Percentiles rank a stretch among this genome's conserved stretches.
phyloP scores from a whole-genome alignment of 805 yeast species.

The Ogataea philodendri region DNA sequence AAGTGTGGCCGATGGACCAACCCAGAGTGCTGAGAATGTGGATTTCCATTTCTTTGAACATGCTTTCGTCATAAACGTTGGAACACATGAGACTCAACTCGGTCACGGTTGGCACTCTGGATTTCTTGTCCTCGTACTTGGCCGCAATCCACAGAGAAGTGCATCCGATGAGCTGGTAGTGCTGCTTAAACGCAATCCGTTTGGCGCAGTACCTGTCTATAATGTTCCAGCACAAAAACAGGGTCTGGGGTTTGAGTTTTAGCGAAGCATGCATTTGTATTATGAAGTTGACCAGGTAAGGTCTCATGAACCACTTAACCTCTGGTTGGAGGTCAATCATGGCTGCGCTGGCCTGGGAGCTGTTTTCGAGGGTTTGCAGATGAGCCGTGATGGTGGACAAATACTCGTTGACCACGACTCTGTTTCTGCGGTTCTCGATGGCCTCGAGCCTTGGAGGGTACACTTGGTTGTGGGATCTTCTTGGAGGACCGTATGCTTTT shows the following conservation, averaged over 20 bases:
- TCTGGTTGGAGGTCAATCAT: constrained; percentile 88
- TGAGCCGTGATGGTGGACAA: constrained; percentile 38
- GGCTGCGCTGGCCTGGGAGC: constrained; percentile 41
- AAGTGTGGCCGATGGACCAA: constrained; percentile 45
- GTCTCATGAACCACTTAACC: constrained; percentile 68
- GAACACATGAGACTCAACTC: constrained; percentile 57
- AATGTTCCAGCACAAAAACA: constrained; percentile 65
- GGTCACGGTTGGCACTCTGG: constrained; percentile 53
- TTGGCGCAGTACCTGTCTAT: constrained; percentile 91
- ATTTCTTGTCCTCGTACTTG: constrained; percentile 65
- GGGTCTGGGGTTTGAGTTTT: constrained; percentile 65
- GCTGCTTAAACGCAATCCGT: constrained; percentile 79
- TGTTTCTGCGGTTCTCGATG: constrained; percentile 46
- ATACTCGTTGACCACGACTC: constrained; percentile 43
- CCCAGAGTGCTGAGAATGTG: constrained; percentile 41
- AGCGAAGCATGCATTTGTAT: constrained; percentile 61
- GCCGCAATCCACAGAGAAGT: constrained; percentile 93
- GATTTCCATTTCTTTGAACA: constrained; percentile 48
- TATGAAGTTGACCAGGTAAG: constrained; percentile 73
- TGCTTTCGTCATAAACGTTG: constrained; percentile 49
- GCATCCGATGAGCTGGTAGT: constrained; percentile 85
- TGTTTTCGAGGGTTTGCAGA: constrained; percentile 40
- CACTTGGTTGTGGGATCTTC: constrained; percentile 26
- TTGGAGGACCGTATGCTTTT: constrained; percentile 36
- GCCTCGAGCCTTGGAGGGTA: constrained; percentile 46